Evolutionary conservation across 331 rosid species (phyloP), one percentile per base, ranked within the genome.

Genomic region (Acacia concinna): DNA sequence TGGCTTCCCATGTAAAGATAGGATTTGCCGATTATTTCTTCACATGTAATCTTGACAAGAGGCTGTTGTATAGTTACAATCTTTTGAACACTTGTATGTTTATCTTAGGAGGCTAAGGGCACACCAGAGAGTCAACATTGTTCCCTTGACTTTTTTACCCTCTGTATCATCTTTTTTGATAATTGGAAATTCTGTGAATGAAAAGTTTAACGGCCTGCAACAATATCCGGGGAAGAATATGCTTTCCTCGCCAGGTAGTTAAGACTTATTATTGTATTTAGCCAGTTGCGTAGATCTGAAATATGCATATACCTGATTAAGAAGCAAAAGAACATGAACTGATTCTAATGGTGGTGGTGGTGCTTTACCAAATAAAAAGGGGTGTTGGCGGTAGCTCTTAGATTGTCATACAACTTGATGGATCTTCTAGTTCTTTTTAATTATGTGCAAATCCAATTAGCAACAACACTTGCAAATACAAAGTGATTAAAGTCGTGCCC

Each of bases 1-100:
- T 77, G 85, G 84, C 86, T 82, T 71, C 85, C 83, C 66, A 81
- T 84, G 76, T 73, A 79, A 80, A 83, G 84, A 81, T 83, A 81
- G 85, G 82, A 71, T 80, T 78, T 77, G 80, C 87, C 89, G 51
- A 57, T 75, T 76, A 14, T 32, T 82, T 68, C 75, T 57, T 68
- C 64, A 75, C 74, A 74, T 66, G 73, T 60, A 40, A 73, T 64
- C 65, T 81, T 65, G 67, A 68, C 65, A 71, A 68, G 64, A 75
- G 84, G 68, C 78, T 71, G 77, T 63, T 88, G 80, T 88, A 79
- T 77, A 59, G 66, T 40, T 3, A 73, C 65, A 80, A 38, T 51
- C 46, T 31, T 40, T 68, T 23, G 54, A 65, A 80, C 71, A 81
- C 54, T 81, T 81, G 68, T 86, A 38, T 65, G 56, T 66, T 77